Conservation (phyloP, 78 protist species). For the Planoprotostelium fungivorum region DNA sequence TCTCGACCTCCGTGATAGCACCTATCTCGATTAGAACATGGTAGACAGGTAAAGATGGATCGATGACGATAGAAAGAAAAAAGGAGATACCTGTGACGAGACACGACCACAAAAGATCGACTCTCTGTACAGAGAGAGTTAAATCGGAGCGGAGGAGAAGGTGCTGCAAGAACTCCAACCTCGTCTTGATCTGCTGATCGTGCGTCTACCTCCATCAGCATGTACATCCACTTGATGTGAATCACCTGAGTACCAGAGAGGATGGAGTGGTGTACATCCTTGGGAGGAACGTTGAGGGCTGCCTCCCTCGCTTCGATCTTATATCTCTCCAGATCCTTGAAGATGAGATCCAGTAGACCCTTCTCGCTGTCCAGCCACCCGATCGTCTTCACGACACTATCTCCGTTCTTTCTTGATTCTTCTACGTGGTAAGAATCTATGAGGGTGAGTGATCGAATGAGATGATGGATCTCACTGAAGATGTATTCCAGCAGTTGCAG, state of each 20-base stretch:
- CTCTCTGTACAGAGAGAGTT: not conserved
- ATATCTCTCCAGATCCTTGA: not conserved
- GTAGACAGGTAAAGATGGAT: too few species aligned
- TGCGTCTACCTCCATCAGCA: not conserved
- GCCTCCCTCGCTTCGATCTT: not conserved
- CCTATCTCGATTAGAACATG: not conserved
- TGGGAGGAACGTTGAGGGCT: not conserved
- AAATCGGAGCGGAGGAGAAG: not conserved
- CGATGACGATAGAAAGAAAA: too few species aligned
- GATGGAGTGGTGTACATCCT: not conserved
- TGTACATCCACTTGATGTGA: not conserved
- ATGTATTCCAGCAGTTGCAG: not conserved
- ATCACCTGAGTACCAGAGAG: not conserved
- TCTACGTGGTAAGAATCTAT: not conserved
- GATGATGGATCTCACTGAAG: not conserved
- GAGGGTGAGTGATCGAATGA: not conserved
- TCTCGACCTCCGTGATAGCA: not conserved
- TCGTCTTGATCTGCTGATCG: not conserved
- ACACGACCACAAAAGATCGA: not conserved
- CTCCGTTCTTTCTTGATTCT: not conserved
- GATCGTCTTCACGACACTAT: not conserved
- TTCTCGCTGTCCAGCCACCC: not conserved
- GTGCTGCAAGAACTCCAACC: not conserved
- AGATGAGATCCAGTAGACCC: not conserved
- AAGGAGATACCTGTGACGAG: not conserved